Base-by-base conservation (phyloP, 2,329 filamentous ascomycete genomes). In the Fusarium musae region DNA sequence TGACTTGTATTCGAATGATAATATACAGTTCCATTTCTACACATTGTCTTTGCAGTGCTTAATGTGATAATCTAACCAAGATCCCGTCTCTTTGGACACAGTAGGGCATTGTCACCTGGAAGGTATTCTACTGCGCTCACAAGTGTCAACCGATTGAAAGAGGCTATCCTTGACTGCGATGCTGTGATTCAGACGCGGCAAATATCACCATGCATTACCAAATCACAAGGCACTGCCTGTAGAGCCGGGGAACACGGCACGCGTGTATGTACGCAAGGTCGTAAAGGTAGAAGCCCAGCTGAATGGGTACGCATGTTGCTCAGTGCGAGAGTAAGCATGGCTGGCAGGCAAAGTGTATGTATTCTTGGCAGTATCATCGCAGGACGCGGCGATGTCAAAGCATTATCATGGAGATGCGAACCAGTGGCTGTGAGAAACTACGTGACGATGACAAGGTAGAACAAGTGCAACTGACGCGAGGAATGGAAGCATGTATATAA, bases 191-290 rank as follows among this genome's bases (percentile, higher is more conserved):
- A 37, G 26, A 59, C 49, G 30, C 6, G 34, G 30, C 23, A 19
- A 28, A 26, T 23, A 21, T 39, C 21, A 11, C 10, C 16, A 5
- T 28, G 17, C 57, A 70, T 56, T 43, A 23, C 19, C 65, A 61
- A 72, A 59, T 59, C 59, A 73, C 46, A 36, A 13, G 53, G 36
- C 34, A 26, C 39, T 30, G 19, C n/a, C 34, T 40, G n/a, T 37
- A 10, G 19, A 60, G 8, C 26, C 21, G 46, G 34, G 34, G 43
- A 37, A 13, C 23, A 9, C 11, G 26, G 32, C 11, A 13, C 13
- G 21, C 26, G 17, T 21, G n/a, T 21, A 28, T 32, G 26, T 19
- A n/a, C 34, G 37, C 44, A 21, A 16, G n/a, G 19, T 11, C n/a
- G 15, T 23, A 23, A 23, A 23, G 23, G 23, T n/a, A 13, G 23